Evolutionary conservation across 495 filamentous ascomycete genomes (phyloP).

Genomic region (Thermochaetoides thermophila): DNA sequence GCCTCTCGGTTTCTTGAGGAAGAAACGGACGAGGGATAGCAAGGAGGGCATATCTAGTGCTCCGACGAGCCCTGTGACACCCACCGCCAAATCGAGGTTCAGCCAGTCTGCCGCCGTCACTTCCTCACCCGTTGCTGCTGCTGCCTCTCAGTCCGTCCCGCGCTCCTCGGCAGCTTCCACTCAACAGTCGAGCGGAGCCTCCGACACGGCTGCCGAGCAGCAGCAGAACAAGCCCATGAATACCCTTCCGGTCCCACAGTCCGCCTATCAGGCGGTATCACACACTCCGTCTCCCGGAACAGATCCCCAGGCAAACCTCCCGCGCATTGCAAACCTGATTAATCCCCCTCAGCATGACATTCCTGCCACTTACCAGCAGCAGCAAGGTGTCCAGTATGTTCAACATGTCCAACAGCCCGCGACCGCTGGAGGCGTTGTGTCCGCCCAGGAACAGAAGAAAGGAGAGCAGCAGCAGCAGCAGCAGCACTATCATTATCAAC

Average conservation of each 20-base stretch:
- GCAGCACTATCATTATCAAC: constrained; percentile 9
- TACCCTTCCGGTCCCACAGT: constrained; percentile 22
- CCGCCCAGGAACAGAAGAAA: constrained; percentile 12
- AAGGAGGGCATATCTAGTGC: constrained; percentile 43
- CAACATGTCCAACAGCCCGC: constrained; percentile 9
- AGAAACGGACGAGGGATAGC: constrained; percentile 82
- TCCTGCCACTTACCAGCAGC: constrained; percentile 20
- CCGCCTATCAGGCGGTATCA: constrained; percentile 10
- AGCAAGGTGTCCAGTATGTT: constrained; percentile 5
- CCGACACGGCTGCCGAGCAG: constrained; percentile 22
- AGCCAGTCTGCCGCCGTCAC: neutral
- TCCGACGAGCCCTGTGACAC: constrained; percentile 42
- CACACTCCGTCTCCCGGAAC: constrained; percentile 23
- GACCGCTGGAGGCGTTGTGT: neutral
- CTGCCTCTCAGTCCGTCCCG: constrained; percentile 2
- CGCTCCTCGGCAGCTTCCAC: neutral
- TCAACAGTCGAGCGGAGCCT: constrained; percentile 13
- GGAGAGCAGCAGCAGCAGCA: constrained; percentile 12
- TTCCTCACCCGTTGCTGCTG: constrained; percentile 2
- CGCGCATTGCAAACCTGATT: constrained; percentile 58
- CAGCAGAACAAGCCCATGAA: constrained; percentile 20
- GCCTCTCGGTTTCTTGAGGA: constrained; percentile 84
- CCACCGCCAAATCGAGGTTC: constrained; percentile 7
- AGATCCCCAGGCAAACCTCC: constrained; percentile 41
- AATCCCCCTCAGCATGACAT: constrained; percentile 43